These are phyloP conservation scores for Calonectria ilicicola DNA, from an alignment of 2,329 filamentous ascomycete genomes.

Conservation along the genomic window DNA sequence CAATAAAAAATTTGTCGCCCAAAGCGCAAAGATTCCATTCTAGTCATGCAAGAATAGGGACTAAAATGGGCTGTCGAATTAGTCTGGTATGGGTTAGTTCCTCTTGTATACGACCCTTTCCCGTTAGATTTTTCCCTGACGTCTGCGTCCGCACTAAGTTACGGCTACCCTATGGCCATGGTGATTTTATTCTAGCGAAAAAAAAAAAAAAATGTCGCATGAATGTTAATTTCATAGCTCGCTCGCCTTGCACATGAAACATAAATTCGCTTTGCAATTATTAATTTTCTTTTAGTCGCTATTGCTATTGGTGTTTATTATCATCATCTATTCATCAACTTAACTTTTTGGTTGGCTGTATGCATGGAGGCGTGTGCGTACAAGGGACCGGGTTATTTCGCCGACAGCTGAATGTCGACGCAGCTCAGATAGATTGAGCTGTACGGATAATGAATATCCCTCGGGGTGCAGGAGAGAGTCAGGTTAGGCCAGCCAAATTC, in stretches of 20 bases:
- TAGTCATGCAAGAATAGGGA: background rate
- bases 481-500: background rate
- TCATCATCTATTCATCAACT: no score
- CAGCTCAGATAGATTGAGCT: background rate
- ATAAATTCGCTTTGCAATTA: background rate
- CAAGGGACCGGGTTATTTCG: background rate
- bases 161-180: background rate
- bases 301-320: background rate
- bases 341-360: background rate
- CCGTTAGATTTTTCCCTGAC: background rate
- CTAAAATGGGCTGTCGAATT: background rate
- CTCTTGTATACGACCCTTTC: background rate
- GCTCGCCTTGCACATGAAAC: background rate
- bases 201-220: background rate
- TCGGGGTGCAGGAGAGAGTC: background rate
- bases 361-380: background rate
- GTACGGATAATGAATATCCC: conserved; percentile 6
- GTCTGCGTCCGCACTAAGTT: background rate
- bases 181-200: background rate
- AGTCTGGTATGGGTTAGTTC: background rate
- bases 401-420: background rate
- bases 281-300: background rate
- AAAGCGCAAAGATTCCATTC: background rate
- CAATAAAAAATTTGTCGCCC: background rate
- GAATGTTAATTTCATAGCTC: background rate